Evolutionary conservation across 2,329 filamentous ascomycete genomes (phyloP), one percentile per base, ranked within the genome.

Genomic region (Fusarium robinianum): DNA sequence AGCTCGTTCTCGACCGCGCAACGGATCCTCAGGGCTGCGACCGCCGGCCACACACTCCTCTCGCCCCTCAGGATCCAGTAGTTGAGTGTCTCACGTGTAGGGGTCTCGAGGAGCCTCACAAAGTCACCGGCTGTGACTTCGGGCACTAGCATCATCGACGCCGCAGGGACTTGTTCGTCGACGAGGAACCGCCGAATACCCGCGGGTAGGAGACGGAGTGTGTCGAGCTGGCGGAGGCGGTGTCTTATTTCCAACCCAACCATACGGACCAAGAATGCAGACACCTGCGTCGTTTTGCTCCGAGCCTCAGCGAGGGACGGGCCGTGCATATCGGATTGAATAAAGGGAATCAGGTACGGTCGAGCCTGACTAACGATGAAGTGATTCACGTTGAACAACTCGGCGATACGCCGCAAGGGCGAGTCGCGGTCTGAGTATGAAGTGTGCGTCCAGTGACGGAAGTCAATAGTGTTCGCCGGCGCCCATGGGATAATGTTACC

Each of bases 311-410:
- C 79, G 63, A 76, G 79, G 57, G 81, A 80, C 1, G 88, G 85
- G 5, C 87, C 85, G 67, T 91, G 87, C 72, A 91, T 83, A 57
- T 92, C 88, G 31, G 85, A 87, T 49, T 86, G 83, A 5, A 95
- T 75, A 60, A 96, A 94, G 0, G 91, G 91, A 18, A 92, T 85
- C 11, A 96, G 76, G 67, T 95, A 96, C 0, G 92, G 92, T 3
- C 91, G 80, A 1, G 92, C 90, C 71, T 96, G 92, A 54, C 88
- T 94, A 55, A 97, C 84, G 53, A 97, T 90, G 70, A 95, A 96
- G 72, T 96, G 91, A 64, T 96, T 95, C 39, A 95, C 88, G 64
- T 95, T 95, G 77, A 94, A 94, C 8, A 92, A 79, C 69, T 92
- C 87, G 6, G 86, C 82, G 19, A 94, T 84, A 25, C 88, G 81